These are phyloP conservation scores for Aspergillus quadricinctus DNA, from an alignment of 2,329 filamentous ascomycete genomes.

Conservation along the genomic window DNA sequence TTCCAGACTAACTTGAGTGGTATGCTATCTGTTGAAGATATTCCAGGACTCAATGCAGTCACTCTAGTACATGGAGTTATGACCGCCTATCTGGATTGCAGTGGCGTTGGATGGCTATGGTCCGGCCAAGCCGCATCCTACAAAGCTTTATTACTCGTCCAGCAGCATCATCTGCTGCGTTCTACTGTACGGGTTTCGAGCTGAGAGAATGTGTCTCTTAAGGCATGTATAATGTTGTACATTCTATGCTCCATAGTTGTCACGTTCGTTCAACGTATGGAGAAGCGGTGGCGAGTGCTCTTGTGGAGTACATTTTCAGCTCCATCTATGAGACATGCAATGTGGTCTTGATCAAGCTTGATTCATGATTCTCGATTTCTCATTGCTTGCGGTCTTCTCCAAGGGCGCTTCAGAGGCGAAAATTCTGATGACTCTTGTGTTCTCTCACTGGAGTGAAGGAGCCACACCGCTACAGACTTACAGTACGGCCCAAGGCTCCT, in stretches of 20 bases:
- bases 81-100: neutral
- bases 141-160: neutral
- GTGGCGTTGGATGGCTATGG: neutral
- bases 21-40: too few relatives aligned
- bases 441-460: neutral
- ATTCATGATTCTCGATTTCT: neutral
- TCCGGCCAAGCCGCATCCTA: neutral
- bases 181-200: neutral
- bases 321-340: neutral
- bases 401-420: neutral
- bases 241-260: neutral
- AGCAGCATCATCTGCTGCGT: neutral
- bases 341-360: neutral
- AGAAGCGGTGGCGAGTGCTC: neutral
- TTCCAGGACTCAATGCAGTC: neutral
- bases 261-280: neutral
- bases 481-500: neutral
- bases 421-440: neutral
- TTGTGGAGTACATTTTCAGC: neutral
- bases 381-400: neutral
- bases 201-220: neutral
- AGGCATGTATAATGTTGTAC: neutral
- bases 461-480: neutral
- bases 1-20: neutral
- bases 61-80: too few relatives aligned